Base-by-base conservation (phyloP, 768 basidiomycete genomes). In the Galerina marginata region DNA sequence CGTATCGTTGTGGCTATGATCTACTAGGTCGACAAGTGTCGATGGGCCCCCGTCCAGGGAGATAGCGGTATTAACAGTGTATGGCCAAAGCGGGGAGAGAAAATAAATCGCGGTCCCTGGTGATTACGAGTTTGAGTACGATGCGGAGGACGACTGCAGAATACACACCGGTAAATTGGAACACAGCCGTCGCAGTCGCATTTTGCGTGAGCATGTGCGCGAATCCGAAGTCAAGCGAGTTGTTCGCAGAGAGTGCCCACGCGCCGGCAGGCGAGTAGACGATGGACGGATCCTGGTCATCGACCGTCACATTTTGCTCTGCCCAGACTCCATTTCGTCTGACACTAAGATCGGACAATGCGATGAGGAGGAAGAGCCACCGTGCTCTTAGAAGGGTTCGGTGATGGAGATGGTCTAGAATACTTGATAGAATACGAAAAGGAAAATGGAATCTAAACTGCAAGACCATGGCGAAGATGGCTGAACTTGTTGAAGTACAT, bases 61-160 rank as follows among this genome's bases (percentile, higher is more conserved):
- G 5, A 83, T 50, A 6, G 75, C 73, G 1, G 79, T 79, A 53
- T 70, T 77, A 45, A 81, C 81, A 10, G 58, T 55, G 66, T 80
- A 82, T 14, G 82, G 82, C 81, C 81, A 83, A 6, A 75, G 68
- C 11, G 82, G 80, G 0, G 77, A 76, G 44, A 80, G 60, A 59
- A 78, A 80, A 49, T 79, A 81, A 15, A 83, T 71, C 1, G 78
- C 78, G 6, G 76, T 72, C 29, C 81, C 82, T 82, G 57, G 9
- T 39, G 9, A 48, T 36, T 16, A 0, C 12, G 7, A 11, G 29
- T 9, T n/a, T 20, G 15, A 40, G 37, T n/a, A 6, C 6, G 20
- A 20, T 14, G 37, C 15, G 40, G 20, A 38, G 33, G 20, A 47
- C 42, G 36, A 46, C 23, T 36, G 49, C 36, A 50, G 7, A 37